Percentiles rank a stretch among this genome's conserved stretches.
Evolutionary conservation across 768 basidiomycete species (phyloP).

Genomic region (Serendipita sp.): DNA sequence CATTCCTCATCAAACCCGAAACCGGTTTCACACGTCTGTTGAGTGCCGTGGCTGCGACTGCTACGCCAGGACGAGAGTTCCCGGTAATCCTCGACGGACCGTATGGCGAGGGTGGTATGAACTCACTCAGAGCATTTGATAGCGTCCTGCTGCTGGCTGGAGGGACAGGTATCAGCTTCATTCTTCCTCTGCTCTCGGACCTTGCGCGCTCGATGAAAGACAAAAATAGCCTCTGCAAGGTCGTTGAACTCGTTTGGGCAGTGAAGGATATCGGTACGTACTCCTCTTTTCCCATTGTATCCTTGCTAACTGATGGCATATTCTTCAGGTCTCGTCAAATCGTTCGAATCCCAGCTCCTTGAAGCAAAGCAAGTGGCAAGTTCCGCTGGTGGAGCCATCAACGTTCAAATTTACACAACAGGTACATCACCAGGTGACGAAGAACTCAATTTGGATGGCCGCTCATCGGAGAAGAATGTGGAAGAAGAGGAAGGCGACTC

Average conservation of each 20-base stretch:
- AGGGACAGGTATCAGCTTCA: slow-evolving; percentile 5
- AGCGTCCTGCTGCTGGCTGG: slow-evolving; percentile 7
- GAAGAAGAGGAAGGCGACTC: background rate
- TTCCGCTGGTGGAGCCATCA: background rate
- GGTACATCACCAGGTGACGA: background rate
- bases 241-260: background rate
- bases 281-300: background rate
- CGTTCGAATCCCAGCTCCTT: background rate
- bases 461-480: background rate
- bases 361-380: background rate
- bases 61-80: background rate
- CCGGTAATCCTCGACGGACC: slow-evolving; percentile 9
- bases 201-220: background rate
- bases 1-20: background rate
- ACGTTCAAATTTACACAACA: slow-evolving; percentile 4
- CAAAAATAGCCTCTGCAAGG: background rate
- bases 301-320: background rate
- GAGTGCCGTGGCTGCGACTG: background rate
- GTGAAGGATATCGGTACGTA: background rate
- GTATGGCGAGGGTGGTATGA: background rate
- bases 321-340: background rate
- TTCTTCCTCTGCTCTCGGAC: background rate
- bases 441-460: background rate
- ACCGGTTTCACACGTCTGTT: slow-evolving; percentile 2
- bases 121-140: slow-evolving; percentile 5